Evolutionary conservation across 2,329 filamentous ascomycete species (phyloP), one percentile per base, ranked within the genome.

Genomic region (Aspergillus texensis): DNA sequence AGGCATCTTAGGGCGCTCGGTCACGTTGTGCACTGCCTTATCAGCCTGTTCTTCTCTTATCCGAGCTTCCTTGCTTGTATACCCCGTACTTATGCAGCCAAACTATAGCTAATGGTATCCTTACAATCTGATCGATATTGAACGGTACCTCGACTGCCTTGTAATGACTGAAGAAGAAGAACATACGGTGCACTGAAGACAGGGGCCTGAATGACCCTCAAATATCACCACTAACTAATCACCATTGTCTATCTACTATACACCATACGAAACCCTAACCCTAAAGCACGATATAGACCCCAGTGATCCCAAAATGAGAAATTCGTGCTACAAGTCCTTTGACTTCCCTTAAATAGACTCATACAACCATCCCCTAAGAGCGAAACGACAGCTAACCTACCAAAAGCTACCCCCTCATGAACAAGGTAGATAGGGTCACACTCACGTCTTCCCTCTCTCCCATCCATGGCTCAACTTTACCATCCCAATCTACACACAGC

Each of bases 11-110:
- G 56, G 45, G 26, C 39, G 39, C 39, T 9, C 39, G 62, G 64
- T 64, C 64, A 64, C 62, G 58, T 65, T 65, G 52, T 65, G 62
- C 60, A 65, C 52, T 39, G 34, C 34, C 34, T 41, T 41, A 41
- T 41, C 16, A 9, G 8, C 39, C 16, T 9, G 12, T 41, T 9
- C 16, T 41, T 41, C 39, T 41, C 16, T 41, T 41, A 41, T 41
- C 39, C 39, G 39, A 19, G 8, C 16, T 41, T 41, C 19, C 19
- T 41, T 14, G 19, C 19, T 41, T 41, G 16, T 41, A 36, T 36
- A 16, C 34, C 14, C 12, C 12, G 34, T 36, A 0, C 34, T 36
- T 16, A 36, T 2, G 16, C 34, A 2, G 14, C 14, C 34, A 36
- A 16, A 16, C 5, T 16, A 6, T 36, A 16, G 34, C 5, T 16